Base-by-base conservation (phyloP, 306 rosid species). In the Quercus bicolor region DNA sequence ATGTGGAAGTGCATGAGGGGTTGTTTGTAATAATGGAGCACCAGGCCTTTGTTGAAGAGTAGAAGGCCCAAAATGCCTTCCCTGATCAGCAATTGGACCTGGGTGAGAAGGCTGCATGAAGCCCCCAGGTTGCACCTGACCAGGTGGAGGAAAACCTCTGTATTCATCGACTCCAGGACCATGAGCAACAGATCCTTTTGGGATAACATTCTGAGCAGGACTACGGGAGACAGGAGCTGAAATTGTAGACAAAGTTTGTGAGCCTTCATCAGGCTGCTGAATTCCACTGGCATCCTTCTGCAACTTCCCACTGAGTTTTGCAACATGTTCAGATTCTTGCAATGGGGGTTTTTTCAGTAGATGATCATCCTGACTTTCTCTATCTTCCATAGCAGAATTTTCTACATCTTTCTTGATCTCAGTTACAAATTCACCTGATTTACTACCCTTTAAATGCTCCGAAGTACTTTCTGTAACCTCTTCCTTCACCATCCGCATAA, bases 1-100 rank as follows among this genome's bases (percentile, higher is more conserved):
- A 84, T 81, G 81, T 10, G 86, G 88, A 78, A 82, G 87, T 70
- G 87, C 85, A 48, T 85, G 79, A 77, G 83, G 89, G 80, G 89
- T 84, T 60, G 75, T 74, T 43, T 85, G 92, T 29, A 81, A 70
- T 68, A 74, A 74, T 62, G 81, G 48, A 71, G 89, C 82, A 75
- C 85, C 76, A 31, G 89, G 85, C 74, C 83, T 79, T 78, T 77
- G 88, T 51, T 81, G 88, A 66, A 80, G 75, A 24, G 84, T 40
- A 52, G 84, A 62, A 65, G 91, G 78, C 19, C 83, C 86, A 86
- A 73, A 81, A 75, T 81, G 84, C 80, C 70, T 81, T 59, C 83
- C 80, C 51, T 79, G 90, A 61, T 83, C 86, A 34, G 75, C 73
- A 15, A 79, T 62, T 68, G 88, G 70, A 77, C 65, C 72, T n/a